Evolutionary conservation across 1,139 yeast genomes (phyloP), one percentile per base, ranked within the genome.

Genomic region (Diutina siamensis): DNA sequence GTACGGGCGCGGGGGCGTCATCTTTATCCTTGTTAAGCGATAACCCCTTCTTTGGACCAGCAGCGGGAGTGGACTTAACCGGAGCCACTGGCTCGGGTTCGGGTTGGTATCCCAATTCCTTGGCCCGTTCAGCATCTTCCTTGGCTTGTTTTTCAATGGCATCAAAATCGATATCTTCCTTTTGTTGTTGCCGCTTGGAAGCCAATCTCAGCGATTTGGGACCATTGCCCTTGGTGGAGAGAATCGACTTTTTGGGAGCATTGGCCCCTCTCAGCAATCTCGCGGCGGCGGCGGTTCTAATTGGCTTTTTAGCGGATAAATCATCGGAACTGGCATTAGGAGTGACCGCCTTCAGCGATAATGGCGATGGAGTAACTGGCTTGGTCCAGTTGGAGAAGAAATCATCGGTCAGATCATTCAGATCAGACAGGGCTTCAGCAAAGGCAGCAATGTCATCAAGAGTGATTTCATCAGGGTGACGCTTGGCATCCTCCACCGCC

Each of bases 321-420:
- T 49, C 53, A 13, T 48, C 52, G 32, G 48, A 21, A 18, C 20
- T 13, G 9, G 45, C 46, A 18, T 38, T 38, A n/a, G 81, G 81
- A 1, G 80, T 74, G 36, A 60, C 59, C 44, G 65, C 66, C 49
- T 74, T 65, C 12, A 84, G 76, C 5, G 67, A 66, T 48, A 76
- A 60, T 13, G 79, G 76, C 12, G 85, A 77, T 13, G 85, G 79
- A 47, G 60, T 60, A 45, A 76, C 64, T 22, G 94, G 92, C 58
- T 86, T 85, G 50, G 86, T 87, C 94, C 95, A 88, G 60, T 78
- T 83, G 47, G 94, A 75, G 65, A 94, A 92, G 62, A 92, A 92
- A 61, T 88, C 97, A 58, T 87, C 95, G 40, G 74, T 76, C 36
- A 79, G 68, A 27, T 61, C 53, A 45, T 57, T 50, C 46, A 58